These are phyloP conservation scores for Piromyces finnis DNA, from an alignment of 192 early-diverging fungal species.

Conservation along the genomic window DNA sequence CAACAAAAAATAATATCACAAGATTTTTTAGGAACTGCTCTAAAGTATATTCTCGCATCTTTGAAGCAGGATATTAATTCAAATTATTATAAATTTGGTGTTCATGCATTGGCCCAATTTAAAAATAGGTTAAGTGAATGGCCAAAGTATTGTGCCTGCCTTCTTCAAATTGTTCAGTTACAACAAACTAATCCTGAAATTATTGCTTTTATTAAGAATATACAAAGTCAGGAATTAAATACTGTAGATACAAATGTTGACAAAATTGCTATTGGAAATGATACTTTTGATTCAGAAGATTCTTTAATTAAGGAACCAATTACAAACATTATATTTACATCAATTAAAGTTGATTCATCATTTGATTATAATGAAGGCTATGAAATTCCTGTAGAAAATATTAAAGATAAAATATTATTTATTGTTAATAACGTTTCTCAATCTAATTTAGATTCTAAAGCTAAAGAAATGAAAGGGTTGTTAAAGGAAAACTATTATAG, in stretches of 20 bases:
- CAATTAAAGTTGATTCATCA: not conserved
- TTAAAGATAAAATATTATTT: slow-evolving; percentile 88
- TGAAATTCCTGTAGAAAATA: slow-evolving; percentile 33
- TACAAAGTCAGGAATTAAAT: slow-evolving; percentile 8
- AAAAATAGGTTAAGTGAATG: slow-evolving; percentile 67
- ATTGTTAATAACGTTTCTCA: slow-evolving; percentile 88
- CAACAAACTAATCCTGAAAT: slow-evolving; percentile 60
- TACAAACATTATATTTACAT: slow-evolving; percentile 1
- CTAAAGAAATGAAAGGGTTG: slow-evolving; percentile 54
- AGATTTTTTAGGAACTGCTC: slow-evolving; percentile 58
- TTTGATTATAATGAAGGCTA: slow-evolving; percentile 2
- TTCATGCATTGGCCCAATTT: slow-evolving; percentile 69
- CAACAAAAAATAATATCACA: slow-evolving; percentile 73
- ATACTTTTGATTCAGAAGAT: not conserved
- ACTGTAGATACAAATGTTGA: not conserved
- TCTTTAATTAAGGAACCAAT: not conserved
- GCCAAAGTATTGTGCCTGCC: slow-evolving; percentile 69
- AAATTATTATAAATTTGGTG: slow-evolving; percentile 80
- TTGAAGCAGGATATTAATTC: slow-evolving; percentile 58
- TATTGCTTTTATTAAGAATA: slow-evolving; percentile 34
- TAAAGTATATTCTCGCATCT: slow-evolving; percentile 80
- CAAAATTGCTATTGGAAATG: not conserved
- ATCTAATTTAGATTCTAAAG: slow-evolving; percentile 67
- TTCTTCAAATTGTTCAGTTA: slow-evolving; percentile 69
- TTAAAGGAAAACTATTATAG: slow-evolving; percentile 40